Evolutionary conservation across 2,329 filamentous ascomycete species (phyloP), one percentile per base, ranked within the genome.

Genomic region (Calonectria pauciramosa): DNA sequence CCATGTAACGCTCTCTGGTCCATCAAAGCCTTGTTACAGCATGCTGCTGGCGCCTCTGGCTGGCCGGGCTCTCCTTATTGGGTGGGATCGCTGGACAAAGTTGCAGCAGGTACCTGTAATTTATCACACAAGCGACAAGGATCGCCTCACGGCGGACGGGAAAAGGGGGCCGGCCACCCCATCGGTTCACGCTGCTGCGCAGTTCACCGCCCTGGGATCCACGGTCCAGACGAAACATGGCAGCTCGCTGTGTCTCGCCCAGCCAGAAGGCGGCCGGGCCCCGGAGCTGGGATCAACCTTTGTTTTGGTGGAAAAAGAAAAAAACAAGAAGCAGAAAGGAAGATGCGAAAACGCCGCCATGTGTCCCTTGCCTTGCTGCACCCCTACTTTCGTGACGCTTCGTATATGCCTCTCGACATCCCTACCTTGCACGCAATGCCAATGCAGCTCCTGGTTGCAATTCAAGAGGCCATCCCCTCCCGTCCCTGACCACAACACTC

Each of bases 61-160:
- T 66, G 59, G 49, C 65, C 38, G 68, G 28, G 51, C 56, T 54
- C 49, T 74, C 78, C 70, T 74, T 23, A 78, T 80, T 80, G 74
- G 77, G 70, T 68, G 36, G 44, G 73, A 49, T 65, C 71, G 56
- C 78, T 73, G 60, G 68, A 74, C 70, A 76, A 59, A 78, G 79
- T 80, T 77, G 75, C 79, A 80, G 79, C 73, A 78, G 64, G 73
- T 68, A 80, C 80, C 79, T 79, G 56, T 41, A 63, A 63, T 80
- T 79, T 70, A 79, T 78, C 54, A 52, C 70, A 71, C 73, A 75
- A 70, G 56, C 54, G 76, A 72, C 79, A 73, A 64, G 79, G 79
- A 76, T 80, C 68, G 76, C 52, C 56, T 70, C 70, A 75, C 73
- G 63, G 73, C 68, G 70, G 69, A 72, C 41, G 41, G 54, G 72